Conservation (phyloP, 345 rosid species). For the Eucalyptus polybractea region DNA sequence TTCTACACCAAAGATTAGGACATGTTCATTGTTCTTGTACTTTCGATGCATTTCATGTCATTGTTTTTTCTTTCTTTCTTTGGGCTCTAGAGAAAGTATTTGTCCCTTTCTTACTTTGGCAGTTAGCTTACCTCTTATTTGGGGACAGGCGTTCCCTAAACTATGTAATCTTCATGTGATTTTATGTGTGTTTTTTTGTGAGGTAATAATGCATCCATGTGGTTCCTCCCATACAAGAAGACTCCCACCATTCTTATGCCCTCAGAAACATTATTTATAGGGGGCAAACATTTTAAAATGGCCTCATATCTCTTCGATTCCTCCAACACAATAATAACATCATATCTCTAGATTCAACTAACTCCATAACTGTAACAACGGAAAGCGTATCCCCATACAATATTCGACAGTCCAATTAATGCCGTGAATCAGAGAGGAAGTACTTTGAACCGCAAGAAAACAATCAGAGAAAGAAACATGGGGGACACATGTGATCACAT, state of each 20-base stretch:
- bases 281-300: background rate
- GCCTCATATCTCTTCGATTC: background rate
- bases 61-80: background rate
- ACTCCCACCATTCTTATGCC: background rate
- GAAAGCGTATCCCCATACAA: constrained; percentile 12
- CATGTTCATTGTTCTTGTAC: background rate
- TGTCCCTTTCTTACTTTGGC: background rate
- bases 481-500: constrained; percentile 29
- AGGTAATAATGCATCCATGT: background rate
- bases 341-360: constrained; percentile 15
- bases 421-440: constrained; percentile 16
- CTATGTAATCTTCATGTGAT: background rate
- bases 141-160: background rate
- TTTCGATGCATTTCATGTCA: background rate
- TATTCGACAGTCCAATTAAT: constrained; percentile 19
- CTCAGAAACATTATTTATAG: background rate
- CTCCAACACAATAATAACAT: background rate
- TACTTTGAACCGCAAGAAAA: background rate
- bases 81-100: background rate
- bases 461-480: background rate
- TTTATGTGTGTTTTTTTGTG: background rate
- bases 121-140: background rate
- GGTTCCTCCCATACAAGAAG: background rate
- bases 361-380: constrained; percentile 63
- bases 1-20: background rate